Conservation (phyloP, 345 rosid species). For the Geranium brycei region DNA sequence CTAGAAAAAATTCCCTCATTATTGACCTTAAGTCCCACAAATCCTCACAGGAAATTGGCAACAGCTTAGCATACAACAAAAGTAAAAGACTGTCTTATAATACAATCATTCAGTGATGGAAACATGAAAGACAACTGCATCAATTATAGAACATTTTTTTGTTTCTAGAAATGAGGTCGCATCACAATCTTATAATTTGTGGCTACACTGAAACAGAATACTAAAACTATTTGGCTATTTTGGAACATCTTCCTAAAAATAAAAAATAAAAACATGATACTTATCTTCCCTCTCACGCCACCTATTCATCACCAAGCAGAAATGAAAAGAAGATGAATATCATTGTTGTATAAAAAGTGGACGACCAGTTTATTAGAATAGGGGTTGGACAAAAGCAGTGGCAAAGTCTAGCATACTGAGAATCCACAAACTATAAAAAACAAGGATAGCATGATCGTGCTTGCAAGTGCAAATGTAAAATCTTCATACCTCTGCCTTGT, state of each 20-base stretch:
- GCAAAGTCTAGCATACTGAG: not conserved
- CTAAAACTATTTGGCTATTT: not conserved
- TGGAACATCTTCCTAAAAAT: not conserved
- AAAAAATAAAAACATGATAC: too few species aligned
- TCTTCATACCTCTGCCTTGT: conserved; percentile 42
- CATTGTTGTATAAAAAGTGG: not conserved
- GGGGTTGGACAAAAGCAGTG: not conserved
- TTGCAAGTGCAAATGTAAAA: not conserved
- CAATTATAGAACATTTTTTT: too few species aligned
- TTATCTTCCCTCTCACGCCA: not conserved
- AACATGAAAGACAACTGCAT: too few species aligned
- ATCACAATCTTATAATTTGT: not conserved
- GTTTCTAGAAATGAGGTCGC: too few species aligned
- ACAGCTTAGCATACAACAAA: not conserved
- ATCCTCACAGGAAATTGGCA: not conserved
- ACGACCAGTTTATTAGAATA: not conserved
- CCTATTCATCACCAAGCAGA: not conserved
- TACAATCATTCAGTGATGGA: too few species aligned
- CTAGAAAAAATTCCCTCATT: not conserved
- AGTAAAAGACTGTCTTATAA: not conserved
- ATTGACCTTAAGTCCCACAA: not conserved
- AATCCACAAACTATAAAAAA: too few species aligned
- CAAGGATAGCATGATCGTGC: too few species aligned
- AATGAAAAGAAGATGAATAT: not conserved
- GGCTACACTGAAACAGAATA: not conserved